Base-by-base conservation (phyloP, 768 basidiomycete genomes). In the Gloeostereum incarnatum region DNA sequence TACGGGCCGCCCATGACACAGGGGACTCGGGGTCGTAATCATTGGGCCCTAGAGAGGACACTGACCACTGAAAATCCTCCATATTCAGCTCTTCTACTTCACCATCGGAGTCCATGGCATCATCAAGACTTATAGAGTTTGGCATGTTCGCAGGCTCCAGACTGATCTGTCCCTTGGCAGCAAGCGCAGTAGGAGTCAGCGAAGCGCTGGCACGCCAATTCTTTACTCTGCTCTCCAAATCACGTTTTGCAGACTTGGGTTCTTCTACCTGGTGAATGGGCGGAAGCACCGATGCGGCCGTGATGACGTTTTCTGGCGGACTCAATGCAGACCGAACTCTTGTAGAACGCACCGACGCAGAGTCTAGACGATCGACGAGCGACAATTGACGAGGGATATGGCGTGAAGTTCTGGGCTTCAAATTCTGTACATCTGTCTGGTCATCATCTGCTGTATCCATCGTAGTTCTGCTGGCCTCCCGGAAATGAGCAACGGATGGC, bases 31-130 rank as follows among this genome's bases (percentile, higher is more conserved):
- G 53, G 31, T 66, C 63, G 36, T 57, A 55, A 35, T 67, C 68
- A 22, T 58, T 59, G 16, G 83, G 84, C n/a, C 84, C 83, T 2
- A 57, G 55, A 5, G 83, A 84, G 6, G 80, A 78, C 18, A 74
- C 64, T 6, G 81, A 82, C 78, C 81, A 87, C 6, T 66, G 51
- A 49, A 70, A 87, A 45, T 85, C 82, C 30, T 75, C 75, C 20
- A 80, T 55, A 45, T 79, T 68, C 38, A 81, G 57, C 42, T 68
- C 69, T 9, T 65, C 59, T n/a, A n/a, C n/a, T 17, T 59, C 58
- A 2, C 41, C 56, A 19, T 51, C 49, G 35, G 41, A 43, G 25
- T 40, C 43, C 36, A 51, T 38, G 30, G 49, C 45, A 26, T 53
- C 58, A n/a, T 59, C 53, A 34, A 65, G 50, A 6, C 53, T 44